Conservation (phyloP, 2,329 filamentous ascomycete species). For the Cucurbitaria berberidis region DNA sequence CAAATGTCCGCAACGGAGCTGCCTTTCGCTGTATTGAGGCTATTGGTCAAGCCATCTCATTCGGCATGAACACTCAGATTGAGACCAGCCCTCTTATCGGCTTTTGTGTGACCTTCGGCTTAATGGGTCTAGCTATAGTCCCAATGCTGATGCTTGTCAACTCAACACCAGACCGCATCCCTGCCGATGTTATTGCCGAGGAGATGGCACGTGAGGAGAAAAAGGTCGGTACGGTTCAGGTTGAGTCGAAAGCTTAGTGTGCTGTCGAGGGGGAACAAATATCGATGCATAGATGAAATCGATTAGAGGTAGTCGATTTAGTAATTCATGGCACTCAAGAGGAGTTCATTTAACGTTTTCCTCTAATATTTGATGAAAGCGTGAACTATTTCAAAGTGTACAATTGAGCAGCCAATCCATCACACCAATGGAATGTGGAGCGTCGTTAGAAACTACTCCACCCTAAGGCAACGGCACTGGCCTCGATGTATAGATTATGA, state of each 20-base stretch:
- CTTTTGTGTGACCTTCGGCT: slow-evolving; percentile 41
- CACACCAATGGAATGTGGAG: slow-evolving; percentile 16
- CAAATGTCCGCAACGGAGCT: slow-evolving; percentile 33
- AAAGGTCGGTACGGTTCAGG: slow-evolving; percentile 20
- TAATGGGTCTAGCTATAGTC: slow-evolving; percentile 39
- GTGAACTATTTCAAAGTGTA: not conserved
- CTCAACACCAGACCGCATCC: slow-evolving; percentile 40
- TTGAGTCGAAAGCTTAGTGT: slow-evolving; percentile 17
- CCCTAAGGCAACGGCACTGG: slow-evolving; percentile 15
- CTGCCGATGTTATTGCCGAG: slow-evolving; percentile 39
- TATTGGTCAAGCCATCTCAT: slow-evolving; percentile 36
- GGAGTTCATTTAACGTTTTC: not conserved
- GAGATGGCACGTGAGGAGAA: slow-evolving; percentile 23
- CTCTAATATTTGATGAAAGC: not conserved
- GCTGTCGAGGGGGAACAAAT: not conserved
- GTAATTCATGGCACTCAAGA: not conserved
- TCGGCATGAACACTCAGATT: slow-evolving; percentile 40
- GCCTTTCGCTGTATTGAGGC: slow-evolving; percentile 39
- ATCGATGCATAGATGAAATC: not conserved
- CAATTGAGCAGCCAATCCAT: slow-evolving; percentile 16
- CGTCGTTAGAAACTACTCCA: not conserved
- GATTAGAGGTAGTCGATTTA: not conserved
- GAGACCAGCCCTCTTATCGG: slow-evolving; percentile 35
- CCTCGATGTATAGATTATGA: slow-evolving; percentile 22
- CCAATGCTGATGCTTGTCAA: slow-evolving; percentile 44